phyloP scores from a whole-genome alignment of 2,329 filamentous ascomycete species.

The Volutella citrinella region DNA sequence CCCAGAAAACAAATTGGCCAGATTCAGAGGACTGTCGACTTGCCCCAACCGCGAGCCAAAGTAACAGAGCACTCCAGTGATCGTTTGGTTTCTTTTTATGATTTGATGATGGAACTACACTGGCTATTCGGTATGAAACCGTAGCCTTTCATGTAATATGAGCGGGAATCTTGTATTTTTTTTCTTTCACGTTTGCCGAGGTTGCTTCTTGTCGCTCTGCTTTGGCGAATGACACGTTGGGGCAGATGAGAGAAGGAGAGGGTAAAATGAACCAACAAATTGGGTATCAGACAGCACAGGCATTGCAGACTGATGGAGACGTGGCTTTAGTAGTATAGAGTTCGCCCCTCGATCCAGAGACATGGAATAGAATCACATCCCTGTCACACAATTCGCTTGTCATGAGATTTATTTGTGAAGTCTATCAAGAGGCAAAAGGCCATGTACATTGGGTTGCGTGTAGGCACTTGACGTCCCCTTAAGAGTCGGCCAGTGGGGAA shows the following conservation, averaged over 20 bases:
- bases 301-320: constrained; percentile 15
- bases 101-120: constrained; percentile 20
- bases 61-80: constrained; percentile 17
- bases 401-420: constrained; percentile 1
- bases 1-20: neutral
- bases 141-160: constrained; percentile 21
- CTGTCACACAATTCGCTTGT: constrained; percentile 2
- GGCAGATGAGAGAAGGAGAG: constrained; percentile 4
- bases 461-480: no score
- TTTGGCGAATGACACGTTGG: constrained; percentile 8
- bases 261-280: constrained; percentile 14
- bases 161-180: constrained; percentile 15
- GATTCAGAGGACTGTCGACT: constrained; percentile 11
- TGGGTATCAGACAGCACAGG: constrained; percentile 17
- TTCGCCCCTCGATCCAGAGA: constrained; percentile 21
- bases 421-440: neutral
- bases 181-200: no score
- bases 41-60: constrained; percentile 7
- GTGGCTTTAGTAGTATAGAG: constrained; percentile 24
- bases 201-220: constrained; percentile 12
- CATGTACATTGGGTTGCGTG: no score
- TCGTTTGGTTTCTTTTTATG: constrained; percentile 18
- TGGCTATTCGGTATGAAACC: constrained; percentile 15
- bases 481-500: no score
- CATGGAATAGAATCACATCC: constrained; percentile 22